Base-by-base conservation (phyloP, 179 eudicot species). In the Beta lomatogona region DNA sequence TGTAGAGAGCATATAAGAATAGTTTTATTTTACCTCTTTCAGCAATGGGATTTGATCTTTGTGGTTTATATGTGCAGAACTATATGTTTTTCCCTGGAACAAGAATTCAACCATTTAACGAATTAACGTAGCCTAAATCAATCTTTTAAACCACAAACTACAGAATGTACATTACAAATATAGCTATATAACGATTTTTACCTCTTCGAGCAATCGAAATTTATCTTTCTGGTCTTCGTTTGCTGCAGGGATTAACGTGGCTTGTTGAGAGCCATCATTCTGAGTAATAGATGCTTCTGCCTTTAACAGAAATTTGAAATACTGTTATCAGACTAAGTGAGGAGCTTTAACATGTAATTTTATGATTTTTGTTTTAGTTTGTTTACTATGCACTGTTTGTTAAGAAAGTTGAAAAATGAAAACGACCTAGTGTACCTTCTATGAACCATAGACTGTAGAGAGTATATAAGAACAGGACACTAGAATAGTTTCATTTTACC, bases 181-280 rank as follows among this genome's bases (percentile, higher is more conserved):
- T 60, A 9, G 21, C 64, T 60, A 36, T 36, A 60, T 9, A 19
- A 60, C 19, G 21, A n/a, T 6, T 19, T 19, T 44, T 74, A 74
- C 77, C 77, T 74, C 50, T 36, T 74, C 77, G 31, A 74, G 77
- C 21, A 55, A 36, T 6, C 46, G n/a, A 45, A 13, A 2, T 5
- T 13, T 12, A 54, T 53, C 48, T 54, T 5, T 54, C 4, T n/a
- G 46, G 7, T 59, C 16, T 5, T 18, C 13, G 44, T 59, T 41
- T 36, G 54, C 16, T 4, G 68, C 36, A 61, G 58, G 79, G 21
- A 61, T 12, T 45, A 63, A n/a, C 70, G 11, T 6, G 28, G 8
- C 65, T n/a, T 60, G n/a, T 21, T n/a, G 65, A 28, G 70, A 65
- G 19, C 5, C 46, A 65, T 65, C 45, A 5, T 65, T 14, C 28